A percentile compares a stretch with the other conserved stretches of the same genome.
These are phyloP conservation scores for Furcasterigmium furcatum DNA, from an alignment of 2,329 filamentous ascomycete genomes.

Conservation along the genomic window DNA sequence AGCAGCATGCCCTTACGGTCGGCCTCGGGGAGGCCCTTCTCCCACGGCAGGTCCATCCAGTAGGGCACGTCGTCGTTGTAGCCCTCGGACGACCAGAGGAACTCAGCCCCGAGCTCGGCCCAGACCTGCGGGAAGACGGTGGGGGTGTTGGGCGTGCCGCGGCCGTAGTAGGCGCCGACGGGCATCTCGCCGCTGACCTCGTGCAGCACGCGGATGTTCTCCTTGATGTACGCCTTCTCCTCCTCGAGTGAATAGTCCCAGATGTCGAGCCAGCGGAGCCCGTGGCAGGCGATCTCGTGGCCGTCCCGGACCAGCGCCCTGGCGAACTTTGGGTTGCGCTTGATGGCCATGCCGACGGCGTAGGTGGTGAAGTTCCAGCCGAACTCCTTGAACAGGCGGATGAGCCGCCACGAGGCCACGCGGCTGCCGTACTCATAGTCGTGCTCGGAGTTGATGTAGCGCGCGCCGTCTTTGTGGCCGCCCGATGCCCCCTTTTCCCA, in stretches of 20 bases:
- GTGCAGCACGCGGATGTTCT: constrained; percentile 28
- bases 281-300: constrained; percentile 37
- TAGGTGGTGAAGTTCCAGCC: constrained; percentile 38
- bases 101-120: constrained; percentile 19
- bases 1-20: constrained; percentile 33
- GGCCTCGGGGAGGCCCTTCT: constrained; percentile 18
- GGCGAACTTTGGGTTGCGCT: constrained; percentile 34
- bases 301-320: constrained; percentile 33
- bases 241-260: constrained; percentile 30
- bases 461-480: constrained; percentile 13
- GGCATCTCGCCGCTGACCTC: constrained; percentile 26
- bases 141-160: constrained; percentile 22
- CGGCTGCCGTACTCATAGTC: constrained; percentile 20
- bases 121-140: constrained; percentile 20
- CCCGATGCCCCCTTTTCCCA: constrained; percentile 20
- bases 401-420: constrained; percentile 29
- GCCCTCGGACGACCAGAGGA: constrained; percentile 22
- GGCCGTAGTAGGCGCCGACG: constrained; percentile 29
- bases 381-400: constrained; percentile 35
- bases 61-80: constrained; percentile 24
- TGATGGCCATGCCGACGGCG: constrained; percentile 33
- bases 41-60: constrained; percentile 22
- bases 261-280: constrained; percentile 38
- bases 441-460: constrained; percentile 18
- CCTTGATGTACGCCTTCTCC: constrained; percentile 33